A percentile compares a stretch with the other conserved stretches of the same genome.
phyloP scores from a whole-genome alignment of 345 rosid species.

The Ceriops zippeliana region DNA sequence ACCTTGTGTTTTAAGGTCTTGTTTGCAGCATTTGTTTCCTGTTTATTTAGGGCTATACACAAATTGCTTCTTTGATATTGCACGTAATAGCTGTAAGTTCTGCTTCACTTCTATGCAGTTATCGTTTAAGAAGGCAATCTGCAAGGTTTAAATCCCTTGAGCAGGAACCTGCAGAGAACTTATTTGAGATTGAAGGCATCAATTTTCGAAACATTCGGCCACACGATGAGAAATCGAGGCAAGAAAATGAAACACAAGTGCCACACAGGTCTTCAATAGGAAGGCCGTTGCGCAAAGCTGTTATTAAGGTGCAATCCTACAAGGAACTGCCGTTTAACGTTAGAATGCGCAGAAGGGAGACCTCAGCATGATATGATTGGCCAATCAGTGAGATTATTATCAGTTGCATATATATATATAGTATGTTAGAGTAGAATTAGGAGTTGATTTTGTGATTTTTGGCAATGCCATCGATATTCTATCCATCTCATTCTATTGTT shows the following conservation, averaged over 20 bases:
- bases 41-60: no score
- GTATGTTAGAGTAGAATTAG: no score
- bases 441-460: no score
- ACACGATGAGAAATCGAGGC: slow-evolving; percentile 23
- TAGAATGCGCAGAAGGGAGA: slow-evolving; percentile 42
- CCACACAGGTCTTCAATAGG: slow-evolving; percentile 41
- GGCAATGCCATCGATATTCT: no score
- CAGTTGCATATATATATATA: no score
- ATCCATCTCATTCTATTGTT: no score
- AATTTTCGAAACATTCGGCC: slow-evolving; percentile 19
- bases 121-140: slow-evolving; percentile 57
- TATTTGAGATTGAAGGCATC: slow-evolving; percentile 58
- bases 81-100: background rate
- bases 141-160: slow-evolving; percentile 48
- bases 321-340: slow-evolving; percentile 45
- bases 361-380: background rate
- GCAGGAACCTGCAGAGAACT: slow-evolving; percentile 40
- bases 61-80: no score
- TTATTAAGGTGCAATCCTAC: slow-evolving; percentile 58
- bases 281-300: slow-evolving; percentile 57
- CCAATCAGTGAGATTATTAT: no score
- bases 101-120: slow-evolving; percentile 31
- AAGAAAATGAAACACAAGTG: slow-evolving; percentile 25
- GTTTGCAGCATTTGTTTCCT: background rate
- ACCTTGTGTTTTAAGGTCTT: background rate